Percentiles rank a stretch among this genome's conserved stretches.
Evolutionary conservation across 2,329 filamentous ascomycete species (phyloP).

Genomic region (Parascedosporium putredinis): DNA sequence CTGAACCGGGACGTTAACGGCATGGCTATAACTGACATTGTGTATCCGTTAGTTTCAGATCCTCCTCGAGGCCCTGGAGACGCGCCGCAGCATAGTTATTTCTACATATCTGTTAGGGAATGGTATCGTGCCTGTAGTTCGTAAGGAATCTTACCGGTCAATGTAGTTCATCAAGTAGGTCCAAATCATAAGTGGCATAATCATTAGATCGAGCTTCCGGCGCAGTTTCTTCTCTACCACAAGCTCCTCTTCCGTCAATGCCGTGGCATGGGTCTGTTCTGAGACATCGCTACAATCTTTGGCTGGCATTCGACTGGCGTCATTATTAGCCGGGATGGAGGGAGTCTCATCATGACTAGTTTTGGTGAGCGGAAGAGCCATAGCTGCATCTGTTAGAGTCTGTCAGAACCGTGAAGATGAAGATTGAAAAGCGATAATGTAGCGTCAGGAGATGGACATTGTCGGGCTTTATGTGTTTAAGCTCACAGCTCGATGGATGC

Average conservation of each 20-base stretch:
- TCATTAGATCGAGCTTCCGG: slow-evolving; percentile 12
- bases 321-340: no score
- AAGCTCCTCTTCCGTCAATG: slow-evolving; percentile 10
- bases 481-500: no score
- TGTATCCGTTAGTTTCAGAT: slow-evolving; percentile 20
- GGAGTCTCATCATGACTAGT: no score
- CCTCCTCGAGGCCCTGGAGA: slow-evolving; percentile 12
- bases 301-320: no score
- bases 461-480: no score
- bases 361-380: no score
- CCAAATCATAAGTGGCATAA: slow-evolving; percentile 19
- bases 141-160: slow-evolving; percentile 16
- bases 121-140: not conserved
- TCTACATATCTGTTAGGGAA: not conserved
- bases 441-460: no score
- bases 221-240: slow-evolving; percentile 11
- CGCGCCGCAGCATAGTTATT: slow-evolving; percentile 7
- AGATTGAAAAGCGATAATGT: no score
- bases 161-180: slow-evolving; percentile 31
- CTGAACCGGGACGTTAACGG: no score
- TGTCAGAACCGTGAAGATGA: no score
- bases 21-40: no score
- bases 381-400: no score
- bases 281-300: not conserved
- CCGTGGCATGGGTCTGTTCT: not conserved